phyloP scores from a whole-genome alignment of 163 green algal species.

The Prototheca cutis region DNA sequence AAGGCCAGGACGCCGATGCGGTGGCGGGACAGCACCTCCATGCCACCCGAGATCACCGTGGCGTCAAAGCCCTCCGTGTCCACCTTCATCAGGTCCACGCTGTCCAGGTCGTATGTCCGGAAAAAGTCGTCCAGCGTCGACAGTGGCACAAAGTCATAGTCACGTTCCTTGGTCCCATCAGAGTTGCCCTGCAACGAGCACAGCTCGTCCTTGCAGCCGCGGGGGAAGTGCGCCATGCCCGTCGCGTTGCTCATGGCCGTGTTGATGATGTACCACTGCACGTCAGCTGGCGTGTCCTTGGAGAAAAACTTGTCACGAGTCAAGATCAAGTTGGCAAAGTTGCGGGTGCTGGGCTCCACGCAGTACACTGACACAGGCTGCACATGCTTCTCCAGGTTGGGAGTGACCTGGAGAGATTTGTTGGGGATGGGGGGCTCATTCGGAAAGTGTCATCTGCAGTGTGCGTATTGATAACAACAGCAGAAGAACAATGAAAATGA shows the following conservation, averaged over 20 bases:
- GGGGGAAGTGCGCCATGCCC: constrained; percentile 7
- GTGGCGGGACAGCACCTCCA: constrained; percentile 4
- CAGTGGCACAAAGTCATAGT: constrained; percentile 7
- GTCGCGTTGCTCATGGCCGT: constrained; percentile 11
- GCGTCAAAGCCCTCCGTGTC: constrained; percentile 15
- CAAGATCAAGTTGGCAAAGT: constrained; percentile 17
- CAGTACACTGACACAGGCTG: constrained; percentile 5
- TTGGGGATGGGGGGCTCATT: too few species aligned
- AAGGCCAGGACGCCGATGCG: constrained; percentile 6
- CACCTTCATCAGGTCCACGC: constrained; percentile 9
- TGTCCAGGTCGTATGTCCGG: constrained; percentile 4
- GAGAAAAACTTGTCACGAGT: constrained; percentile 10
- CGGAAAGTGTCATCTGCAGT: too few species aligned
- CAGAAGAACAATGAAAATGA: too few species aligned
- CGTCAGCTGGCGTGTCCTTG: neutral
- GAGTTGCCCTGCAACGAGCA: constrained; percentile 15
- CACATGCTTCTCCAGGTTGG: neutral
- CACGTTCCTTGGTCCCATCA: constrained; percentile 9
- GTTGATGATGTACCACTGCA: constrained; percentile 17
- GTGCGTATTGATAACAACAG: too few species aligned
- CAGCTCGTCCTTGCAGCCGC: constrained; percentile 16
- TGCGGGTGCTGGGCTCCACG: constrained; percentile 13
- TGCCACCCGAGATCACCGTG: constrained; percentile 5
- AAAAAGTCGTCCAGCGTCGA: constrained; percentile 13
- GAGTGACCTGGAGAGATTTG: neutral